phyloP scores from a whole-genome alignment of 2,329 filamentous ascomycete genomes.

The Fusarium equiseti region DNA sequence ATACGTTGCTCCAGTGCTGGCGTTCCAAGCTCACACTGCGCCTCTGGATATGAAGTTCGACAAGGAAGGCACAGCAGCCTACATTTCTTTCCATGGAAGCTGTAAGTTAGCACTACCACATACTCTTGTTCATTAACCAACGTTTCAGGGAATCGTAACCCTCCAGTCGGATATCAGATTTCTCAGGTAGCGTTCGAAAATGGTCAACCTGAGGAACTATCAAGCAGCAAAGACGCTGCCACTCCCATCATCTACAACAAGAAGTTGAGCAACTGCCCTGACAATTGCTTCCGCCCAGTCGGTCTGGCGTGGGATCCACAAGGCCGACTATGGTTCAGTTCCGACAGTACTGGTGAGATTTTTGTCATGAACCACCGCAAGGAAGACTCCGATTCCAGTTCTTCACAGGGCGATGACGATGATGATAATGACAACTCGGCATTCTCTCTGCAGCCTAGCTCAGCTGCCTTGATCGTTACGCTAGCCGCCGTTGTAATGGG shows the following conservation, averaged over 20 bases:
- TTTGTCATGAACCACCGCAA: constrained; percentile 60
- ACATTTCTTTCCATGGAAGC: constrained; percentile 78
- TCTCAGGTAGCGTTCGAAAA: constrained; percentile 55
- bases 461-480: constrained; percentile 43
- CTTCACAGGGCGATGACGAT: constrained; percentile 6
- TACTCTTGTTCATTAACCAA: constrained; percentile 3
- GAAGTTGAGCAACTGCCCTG: constrained; percentile 65
- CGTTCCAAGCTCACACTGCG: constrained; percentile 74
- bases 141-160: constrained; percentile 55
- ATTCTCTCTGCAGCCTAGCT: constrained; percentile 35
- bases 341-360: constrained; percentile 74
- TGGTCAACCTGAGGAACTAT: constrained; percentile 56
- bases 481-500: constrained; percentile 48
- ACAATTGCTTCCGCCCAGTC: constrained; percentile 71
- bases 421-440: constrained; percentile 37
- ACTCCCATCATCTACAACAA: constrained; percentile 67
- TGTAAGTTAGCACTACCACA: constrained; percentile 59
- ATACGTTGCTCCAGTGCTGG: constrained; percentile 65
- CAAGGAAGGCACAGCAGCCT: constrained; percentile 67
- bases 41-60: constrained; percentile 79
- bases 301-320: constrained; percentile 65
- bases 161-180: constrained; percentile 62
- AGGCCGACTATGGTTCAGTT: constrained; percentile 71
- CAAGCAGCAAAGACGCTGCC: constrained; percentile 60
- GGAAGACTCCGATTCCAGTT: constrained; percentile 6